Base-by-base conservation (phyloP, 169 alveolate species). In the Eimeria maxima region DNA sequence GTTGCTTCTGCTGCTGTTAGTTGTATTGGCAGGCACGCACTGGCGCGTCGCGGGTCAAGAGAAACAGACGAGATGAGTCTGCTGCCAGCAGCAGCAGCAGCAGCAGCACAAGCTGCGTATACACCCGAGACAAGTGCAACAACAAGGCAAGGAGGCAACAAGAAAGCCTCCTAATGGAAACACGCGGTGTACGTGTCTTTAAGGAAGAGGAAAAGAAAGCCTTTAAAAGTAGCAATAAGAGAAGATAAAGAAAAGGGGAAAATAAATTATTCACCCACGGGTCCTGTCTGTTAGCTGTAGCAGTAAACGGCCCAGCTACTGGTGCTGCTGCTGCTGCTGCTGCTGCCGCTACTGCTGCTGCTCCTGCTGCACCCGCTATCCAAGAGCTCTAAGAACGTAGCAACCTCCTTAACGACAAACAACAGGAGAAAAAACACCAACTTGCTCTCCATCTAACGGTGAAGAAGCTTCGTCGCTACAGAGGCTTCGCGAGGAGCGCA, bases 401-500 rank as follows among this genome's bases (percentile, higher is more conserved):
- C 47, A 67, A 67, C 16, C 10, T 27, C 47, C 47, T 7, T 27
- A 16, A 67, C 78, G 78, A 67, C 78, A 67, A 29, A 29, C 13
- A 67, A 67, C 78, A 27, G 27, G 74, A 24, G n/a, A 67, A 67
- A 67, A 67, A 29, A 29, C 78, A 67, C 6, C 78, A 67, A 27
- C 20, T 27, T 29, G 78, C 47, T 29, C 11, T 27, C 47, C 78
- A 67, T 27, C 78, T 67, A 67, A 29, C 78, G 47, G 47, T 67
- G 47, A 67, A 29, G 47, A n/a, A 29, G 29, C 78, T 44, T 10
- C 24, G 10, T 44, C 47, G 47, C 78, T 1, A 20, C 78, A 5
- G 78, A 4, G 47, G 78, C 78, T n/a, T 5, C 47, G 78, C 47
- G n/a, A 67, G 44, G 78, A 67, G 78, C 78, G 78, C 78, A 67